Conservation (phyloP, 2,329 filamentous ascomycete species). For the Blastomyces percursus region DNA sequence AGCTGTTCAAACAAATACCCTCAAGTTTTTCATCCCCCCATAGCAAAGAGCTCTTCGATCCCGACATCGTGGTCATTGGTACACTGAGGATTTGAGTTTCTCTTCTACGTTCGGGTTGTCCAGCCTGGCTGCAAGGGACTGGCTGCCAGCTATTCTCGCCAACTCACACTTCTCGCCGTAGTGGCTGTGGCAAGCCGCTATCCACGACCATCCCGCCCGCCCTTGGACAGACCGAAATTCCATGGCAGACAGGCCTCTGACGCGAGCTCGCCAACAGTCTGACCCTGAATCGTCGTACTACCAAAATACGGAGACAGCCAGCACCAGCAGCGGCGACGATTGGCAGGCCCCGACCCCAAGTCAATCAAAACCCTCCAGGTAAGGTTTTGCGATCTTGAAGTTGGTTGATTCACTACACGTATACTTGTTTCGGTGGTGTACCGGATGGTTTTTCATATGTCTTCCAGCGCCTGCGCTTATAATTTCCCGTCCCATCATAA, state of each 20-base stretch:
- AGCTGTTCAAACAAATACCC: not conserved
- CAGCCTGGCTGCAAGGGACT: not conserved
- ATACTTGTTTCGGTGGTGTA: not conserved
- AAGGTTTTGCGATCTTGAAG: not conserved
- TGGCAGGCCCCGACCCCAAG: constrained; percentile 14
- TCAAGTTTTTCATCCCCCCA: not conserved
- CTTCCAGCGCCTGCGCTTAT: not conserved
- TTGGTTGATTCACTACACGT: not conserved
- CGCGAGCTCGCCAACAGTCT: constrained; percentile 13
- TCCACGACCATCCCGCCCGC: constrained; percentile 3
- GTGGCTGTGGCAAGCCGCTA: constrained; percentile 9
- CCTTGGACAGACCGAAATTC: constrained; percentile 8
- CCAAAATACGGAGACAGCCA: constrained; percentile 8
- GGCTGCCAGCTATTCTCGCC: constrained; percentile 6
- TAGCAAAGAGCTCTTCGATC: too few relatives aligned
- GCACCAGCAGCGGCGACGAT: constrained; percentile 13
- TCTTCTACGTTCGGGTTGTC: too few relatives aligned
- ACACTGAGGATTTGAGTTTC: not conserved
- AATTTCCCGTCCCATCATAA: not conserved
- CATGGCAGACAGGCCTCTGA: constrained; percentile 13
- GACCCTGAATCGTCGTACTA: constrained; percentile 14
- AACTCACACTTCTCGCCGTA: not conserved
- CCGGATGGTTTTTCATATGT: not conserved
- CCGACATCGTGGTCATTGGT: not conserved
- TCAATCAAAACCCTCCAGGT: constrained; percentile 10